Evolutionary conservation across 1,284 basidiomycete species (phyloP), one percentile per base, ranked within the genome.

Genomic region (Rhizoctonia solani): DNA sequence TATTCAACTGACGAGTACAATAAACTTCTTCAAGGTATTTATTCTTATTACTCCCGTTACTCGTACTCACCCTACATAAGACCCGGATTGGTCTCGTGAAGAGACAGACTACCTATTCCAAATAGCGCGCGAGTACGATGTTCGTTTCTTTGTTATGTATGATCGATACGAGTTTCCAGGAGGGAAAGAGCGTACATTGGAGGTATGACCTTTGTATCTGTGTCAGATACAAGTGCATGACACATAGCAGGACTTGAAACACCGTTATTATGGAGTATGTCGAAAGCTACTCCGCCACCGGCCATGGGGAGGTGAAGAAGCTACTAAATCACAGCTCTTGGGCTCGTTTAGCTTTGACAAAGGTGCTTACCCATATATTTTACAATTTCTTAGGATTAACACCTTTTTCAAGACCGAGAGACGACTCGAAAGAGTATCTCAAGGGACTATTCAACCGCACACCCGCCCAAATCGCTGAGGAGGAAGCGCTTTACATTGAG

Each of bases 1-100:
- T 99, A 98, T 78, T 89, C 93, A 11, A 87, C 90, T 73, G 92
- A 95, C 69, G 97, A 99, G 79, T 99, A 99, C 76, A 85, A 86
- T 9, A 83, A 85, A 37, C 83, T 89, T 70, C 80, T 98, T 1
- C 83, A 90, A 78, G 90, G 91, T 89, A 66, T 72, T 42, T 42
- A 41, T 52, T 16, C 30, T 23, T 19, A 19, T 34, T 29, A 29
- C n/a, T 59, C 14, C 32, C 21, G 44, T 41, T 19, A 23, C 34
- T 42, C 69, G 16, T 47, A 27, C 46, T 16, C 29, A 23, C 21
- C 2, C 49, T 47, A 6, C 30, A 16, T 4, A 30, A 87, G 95
- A 98, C 75, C 81, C 81, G 16, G 87, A 90, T 68, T 99, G 97
- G 97, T 86, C 92, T 0, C 90, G 90, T 72, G 93, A 95, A 73